A percentile compares a stretch with the other conserved stretches of the same genome.
Evolutionary conservation across 805 yeast species (phyloP).

Genomic region (Spathaspora arborariae): DNA sequence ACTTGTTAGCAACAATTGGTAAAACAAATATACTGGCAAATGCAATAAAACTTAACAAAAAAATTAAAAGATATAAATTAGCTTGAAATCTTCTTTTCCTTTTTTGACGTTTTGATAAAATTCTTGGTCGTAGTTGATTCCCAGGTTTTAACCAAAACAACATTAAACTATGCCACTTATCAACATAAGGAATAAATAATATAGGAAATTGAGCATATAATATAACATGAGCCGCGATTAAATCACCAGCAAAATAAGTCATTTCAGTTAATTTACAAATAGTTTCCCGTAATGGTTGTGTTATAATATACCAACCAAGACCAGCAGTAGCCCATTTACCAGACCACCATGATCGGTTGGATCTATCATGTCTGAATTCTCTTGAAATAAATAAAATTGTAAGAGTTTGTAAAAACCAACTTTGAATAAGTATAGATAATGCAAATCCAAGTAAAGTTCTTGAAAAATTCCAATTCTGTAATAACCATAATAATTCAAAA

Average conservation of each 20-base stretch:
- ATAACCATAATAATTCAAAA: slow-evolving; percentile 62
- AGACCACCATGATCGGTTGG: slow-evolving; percentile 63
- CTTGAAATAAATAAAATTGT: slow-evolving; percentile 52
- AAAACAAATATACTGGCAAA: slow-evolving; percentile 32
- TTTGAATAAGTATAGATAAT: slow-evolving; percentile 52
- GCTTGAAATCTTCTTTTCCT: slow-evolving; percentile 35
- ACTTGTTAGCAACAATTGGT: slow-evolving; percentile 35
- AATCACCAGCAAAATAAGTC: slow-evolving; percentile 65
- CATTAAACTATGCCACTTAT: slow-evolving; percentile 62
- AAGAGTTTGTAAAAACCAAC: slow-evolving; percentile 49
- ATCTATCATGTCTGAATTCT: slow-evolving; percentile 56
- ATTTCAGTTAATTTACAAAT: slow-evolving; percentile 62
- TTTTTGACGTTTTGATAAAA: slow-evolving; percentile 41
- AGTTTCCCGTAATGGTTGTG: slow-evolving; percentile 65
- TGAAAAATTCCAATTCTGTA: slow-evolving; percentile 65
- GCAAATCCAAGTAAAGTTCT: slow-evolving; percentile 61
- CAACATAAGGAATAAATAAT: slow-evolving; percentile 58
- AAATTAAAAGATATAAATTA: slow-evolving; percentile 30
- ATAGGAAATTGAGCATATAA: slow-evolving; percentile 59
- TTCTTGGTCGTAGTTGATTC: slow-evolving; percentile 45
- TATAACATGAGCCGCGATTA: slow-evolving; percentile 54
- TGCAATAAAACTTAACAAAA: slow-evolving; percentile 20
- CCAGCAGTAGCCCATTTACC: slow-evolving; percentile 66
- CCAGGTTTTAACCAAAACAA: slow-evolving; percentile 66
- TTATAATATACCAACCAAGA: slow-evolving; percentile 55